A percentile compares a stretch with the other conserved stretches of the same genome.
These are phyloP conservation scores for Psilocybe subaeruginosa DNA, from an alignment of 768 basidiomycete genomes.

Conservation along the genomic window DNA sequence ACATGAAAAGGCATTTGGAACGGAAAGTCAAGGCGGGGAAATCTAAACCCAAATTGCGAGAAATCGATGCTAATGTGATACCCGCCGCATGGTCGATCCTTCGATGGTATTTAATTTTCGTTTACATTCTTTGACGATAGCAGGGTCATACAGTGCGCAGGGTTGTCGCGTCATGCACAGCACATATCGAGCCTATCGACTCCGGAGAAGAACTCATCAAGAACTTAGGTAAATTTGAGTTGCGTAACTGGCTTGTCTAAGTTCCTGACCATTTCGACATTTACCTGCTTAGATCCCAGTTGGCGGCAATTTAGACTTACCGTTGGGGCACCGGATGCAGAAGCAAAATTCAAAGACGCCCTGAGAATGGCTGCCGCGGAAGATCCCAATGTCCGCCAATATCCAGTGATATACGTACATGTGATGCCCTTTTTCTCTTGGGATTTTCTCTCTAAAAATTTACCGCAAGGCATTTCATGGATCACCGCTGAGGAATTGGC, in stretches of 20 bases:
- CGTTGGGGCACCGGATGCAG: slow-evolving; percentile 73
- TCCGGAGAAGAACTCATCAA: slow-evolving; percentile 55
- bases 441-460: background rate
- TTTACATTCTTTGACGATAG: background rate
- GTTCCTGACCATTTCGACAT: background rate
- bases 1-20: slow-evolving; percentile 64
- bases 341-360: slow-evolving; percentile 61
- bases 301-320: slow-evolving; percentile 74
- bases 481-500: slow-evolving; percentile 68
- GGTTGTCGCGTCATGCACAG: slow-evolving; percentile 75
- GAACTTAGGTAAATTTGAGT: slow-evolving; percentile 48
- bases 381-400: slow-evolving; percentile 43
- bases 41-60: slow-evolving; percentile 54
- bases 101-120: slow-evolving; percentile 47
- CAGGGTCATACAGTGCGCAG: slow-evolving; percentile 29
- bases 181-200: slow-evolving; percentile 66
- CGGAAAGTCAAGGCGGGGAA: slow-evolving; percentile 52
- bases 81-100: slow-evolving; percentile 70
- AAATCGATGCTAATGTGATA: slow-evolving; percentile 48
- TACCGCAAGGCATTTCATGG: slow-evolving; percentile 68
- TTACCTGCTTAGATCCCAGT: slow-evolving; percentile 33
- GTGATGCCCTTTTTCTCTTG: background rate
- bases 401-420: slow-evolving; percentile 50
- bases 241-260: background rate
- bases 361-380: slow-evolving; percentile 39